These are phyloP conservation scores for Cytospora piceae DNA, from an alignment of 2,329 filamentous ascomycete species.

Conservation along the genomic window DNA sequence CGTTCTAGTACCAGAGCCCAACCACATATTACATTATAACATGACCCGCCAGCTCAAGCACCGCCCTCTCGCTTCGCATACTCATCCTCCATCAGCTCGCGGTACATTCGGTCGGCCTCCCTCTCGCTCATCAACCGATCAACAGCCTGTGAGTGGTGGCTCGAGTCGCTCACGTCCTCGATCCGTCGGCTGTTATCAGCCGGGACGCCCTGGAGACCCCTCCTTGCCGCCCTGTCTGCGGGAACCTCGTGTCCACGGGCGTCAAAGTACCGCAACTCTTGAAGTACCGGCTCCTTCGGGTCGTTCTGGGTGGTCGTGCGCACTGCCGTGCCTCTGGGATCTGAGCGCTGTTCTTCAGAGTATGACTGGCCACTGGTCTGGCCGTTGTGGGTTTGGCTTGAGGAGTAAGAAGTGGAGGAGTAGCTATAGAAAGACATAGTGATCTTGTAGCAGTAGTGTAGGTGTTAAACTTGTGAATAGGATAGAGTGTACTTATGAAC, in stretches of 20 bases:
- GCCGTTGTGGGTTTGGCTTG: slow-evolving; percentile 6
- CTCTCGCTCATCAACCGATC: slow-evolving; percentile 39
- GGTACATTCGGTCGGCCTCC: slow-evolving; percentile 54
- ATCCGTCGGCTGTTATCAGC: slow-evolving; percentile 5
- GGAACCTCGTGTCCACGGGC: slow-evolving; percentile 17
- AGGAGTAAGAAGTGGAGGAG: slow-evolving; percentile 17
- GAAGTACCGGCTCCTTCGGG: background rate
- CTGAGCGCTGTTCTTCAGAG: slow-evolving; percentile 21
- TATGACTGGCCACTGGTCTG: slow-evolving; percentile 12
- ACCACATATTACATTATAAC: background rate
- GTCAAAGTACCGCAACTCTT: slow-evolving; percentile 22
- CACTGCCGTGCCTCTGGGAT: slow-evolving; percentile 18
- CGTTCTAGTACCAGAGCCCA: background rate
- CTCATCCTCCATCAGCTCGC: slow-evolving; percentile 59
- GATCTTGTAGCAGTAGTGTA: background rate
- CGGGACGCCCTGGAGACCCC: background rate
- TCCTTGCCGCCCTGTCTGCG: slow-evolving; percentile 3
- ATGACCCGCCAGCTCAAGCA: slow-evolving; percentile 38
- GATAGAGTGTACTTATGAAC: no score
- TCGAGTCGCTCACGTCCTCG: slow-evolving; percentile 17
- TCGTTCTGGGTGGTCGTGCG: slow-evolving; percentile 15
- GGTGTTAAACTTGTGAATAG: background rate
- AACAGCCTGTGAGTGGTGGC: background rate
- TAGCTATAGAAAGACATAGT: slow-evolving; percentile 21
- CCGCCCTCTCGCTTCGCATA: slow-evolving; percentile 60